Base-by-base conservation (phyloP, 176 grass and related monocot genomes). In the Avena eriantha region DNA sequence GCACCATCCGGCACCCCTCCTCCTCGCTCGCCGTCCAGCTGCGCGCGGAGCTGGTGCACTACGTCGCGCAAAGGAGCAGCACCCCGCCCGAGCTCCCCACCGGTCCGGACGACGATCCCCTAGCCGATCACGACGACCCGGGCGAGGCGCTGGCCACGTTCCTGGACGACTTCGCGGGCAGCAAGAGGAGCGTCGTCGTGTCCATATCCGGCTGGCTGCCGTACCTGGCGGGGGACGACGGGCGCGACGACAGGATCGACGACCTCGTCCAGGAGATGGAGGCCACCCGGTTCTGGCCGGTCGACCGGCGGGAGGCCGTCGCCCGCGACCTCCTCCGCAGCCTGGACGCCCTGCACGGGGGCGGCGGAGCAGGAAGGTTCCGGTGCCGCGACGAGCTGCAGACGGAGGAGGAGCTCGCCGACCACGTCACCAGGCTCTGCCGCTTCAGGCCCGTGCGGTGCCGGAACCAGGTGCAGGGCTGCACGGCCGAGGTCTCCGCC, bases 231-330 rank as follows among this genome's bases (percentile, higher is more conserved):
- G 73, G 73, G 47, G 54, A 36, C 19, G 76, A 78, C 76, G 54
- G 76, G 19, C 76, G 76, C 76, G 53, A 78, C 19, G 76, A 78
- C 76, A 57, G 33, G 76, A 78, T 78, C 54, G 76, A 78, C 33
- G 76, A 78, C 76, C 73, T 76, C 26, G 73, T 76, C 24, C 47
- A 76, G 49, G 73, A 76, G 49, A 76, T 76, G 73, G 73, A 76
- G 76, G 0, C 33, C 33, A 41, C 18, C 76, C 76, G 53, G 12
- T 78, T 78, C 53, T 78, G 53, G 76, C 76, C 53, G 54, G 13
- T 78, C 33, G 76, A 78, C 10, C 12, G 76, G 76, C 54, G 76
- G 19, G 31, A 78, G 53, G 76, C 54, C 76, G 76, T 78, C 54
- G 53, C 33, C 53, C 53, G 53, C 34, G 33, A 58, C 53, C 53